phyloP scores from a whole-genome alignment of 176 grass and related monocot species.

The Sorghum bicolor region Sorghum_bicolor_NCBIv3 NC_012870.2:8472001-8472500 shows the following conservation, averaged over 20 bases:
- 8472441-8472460: conserved; percentile 2
- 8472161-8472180: conserved; percentile 65
- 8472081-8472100: conserved; percentile 68
- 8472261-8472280: conserved; percentile 95
- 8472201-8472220: conserved; percentile 89
- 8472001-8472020: conserved; percentile 75
- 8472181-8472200: conserved; percentile 62
- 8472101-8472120: conserved; percentile 86
- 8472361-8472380: conserved; percentile 97
- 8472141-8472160: conserved; percentile 68
- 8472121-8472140: conserved; percentile 79
- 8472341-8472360: conserved; percentile 96
- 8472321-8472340: conserved; percentile 68
- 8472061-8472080: conserved; percentile 62
- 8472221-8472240: conserved; percentile 72
- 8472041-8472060: conserved; percentile 61
- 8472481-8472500: conserved; percentile 63
- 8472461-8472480: not conserved
- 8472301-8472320: conserved; percentile 95
- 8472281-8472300: conserved; percentile 88
- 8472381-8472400: conserved; percentile 97
- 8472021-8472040: conserved; percentile 98
- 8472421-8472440: conserved; percentile 62
- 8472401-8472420: conserved; percentile 88
- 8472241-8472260: conserved; percentile 83